Base-by-base conservation (phyloP, 2,329 filamentous ascomycete genomes). In the Nemania serpens region DNA sequence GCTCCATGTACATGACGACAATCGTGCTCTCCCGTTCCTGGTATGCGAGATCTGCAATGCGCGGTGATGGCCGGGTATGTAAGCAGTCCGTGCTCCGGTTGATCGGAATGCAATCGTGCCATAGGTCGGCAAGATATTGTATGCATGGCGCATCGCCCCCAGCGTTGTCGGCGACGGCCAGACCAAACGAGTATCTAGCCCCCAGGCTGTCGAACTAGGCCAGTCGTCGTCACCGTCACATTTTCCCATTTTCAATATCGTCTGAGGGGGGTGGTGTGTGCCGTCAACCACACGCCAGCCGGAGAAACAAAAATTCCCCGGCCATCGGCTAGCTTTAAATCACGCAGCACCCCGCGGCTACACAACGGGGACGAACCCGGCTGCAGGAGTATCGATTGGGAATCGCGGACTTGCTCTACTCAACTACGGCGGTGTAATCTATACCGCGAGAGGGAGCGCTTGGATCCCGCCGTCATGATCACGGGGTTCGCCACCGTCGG, bases 11-110 rank as follows among this genome's bases (percentile, higher is more conserved):
- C 25, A 22, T 37, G 41, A 43, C n/a, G 33, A 36, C 33, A 22
- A 45, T 42, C n/a, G 51, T 47, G 22, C 17, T 46, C 39, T 49
- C 55, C 55, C 49, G 45, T 58, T 50, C 37, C 42, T 29, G 25
- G 42, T 43, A 61, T 58, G n/a, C 48, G 17, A 29, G 25, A 58
- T 61, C 54, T 42, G 47, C 45, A 22, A 58, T 61, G 59, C 49
- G 51, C 41, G 34, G 39, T 41, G 37, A 58, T 58, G 43, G 22
- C 48, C 36, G 42, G 45, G n/a, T 33, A 54, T 58, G 48, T 39
- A 43, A 34, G 25, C 45, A 43, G 20, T 42, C 42, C 10, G 15
- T 37, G n/a, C n/a, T 17, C 33, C n/a, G n/a, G 49, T 34, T 33
- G 39, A 43, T 43, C 43, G 34, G 36, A 42, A 39, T 58, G 55